Conservation (phyloP, 2,329 filamentous ascomycete species). For the Alternaria ventricosa region DNA sequence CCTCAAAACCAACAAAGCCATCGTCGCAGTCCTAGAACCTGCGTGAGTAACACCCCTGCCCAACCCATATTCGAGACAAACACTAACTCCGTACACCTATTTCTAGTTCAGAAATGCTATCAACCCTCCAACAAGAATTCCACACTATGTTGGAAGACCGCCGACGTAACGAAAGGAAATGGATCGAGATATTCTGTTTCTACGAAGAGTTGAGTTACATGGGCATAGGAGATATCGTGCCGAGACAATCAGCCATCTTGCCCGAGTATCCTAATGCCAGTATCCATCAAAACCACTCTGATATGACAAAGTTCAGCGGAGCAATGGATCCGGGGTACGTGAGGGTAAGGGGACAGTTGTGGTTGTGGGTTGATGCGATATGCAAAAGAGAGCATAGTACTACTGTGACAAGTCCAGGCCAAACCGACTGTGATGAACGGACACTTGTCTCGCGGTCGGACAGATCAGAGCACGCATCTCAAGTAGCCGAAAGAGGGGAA, state of each 20-base stretch:
- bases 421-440: background rate
- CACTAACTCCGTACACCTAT: no score
- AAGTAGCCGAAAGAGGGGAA: background rate
- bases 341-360: background rate
- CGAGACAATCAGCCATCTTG: fast-evolving
- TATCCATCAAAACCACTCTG: background rate
- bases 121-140: background rate
- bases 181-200: background rate
- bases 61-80: no score
- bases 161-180: background rate
- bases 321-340: background rate
- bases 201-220: background rate
- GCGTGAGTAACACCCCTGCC: no score
- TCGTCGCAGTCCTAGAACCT: background rate
- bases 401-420: fast-evolving
- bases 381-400: background rate
- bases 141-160: background rate
- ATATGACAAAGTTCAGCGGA: background rate
- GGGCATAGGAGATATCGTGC: background rate
- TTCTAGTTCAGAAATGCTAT: background rate
- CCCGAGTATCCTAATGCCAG: background rate
- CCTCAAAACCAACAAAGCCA: fast-evolving
- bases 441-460: background rate
- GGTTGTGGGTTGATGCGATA: background rate
- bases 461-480: background rate